phyloP scores from a whole-genome alignment of 192 early-diverging fungal species.

The Linnemannia elongata region DNA sequence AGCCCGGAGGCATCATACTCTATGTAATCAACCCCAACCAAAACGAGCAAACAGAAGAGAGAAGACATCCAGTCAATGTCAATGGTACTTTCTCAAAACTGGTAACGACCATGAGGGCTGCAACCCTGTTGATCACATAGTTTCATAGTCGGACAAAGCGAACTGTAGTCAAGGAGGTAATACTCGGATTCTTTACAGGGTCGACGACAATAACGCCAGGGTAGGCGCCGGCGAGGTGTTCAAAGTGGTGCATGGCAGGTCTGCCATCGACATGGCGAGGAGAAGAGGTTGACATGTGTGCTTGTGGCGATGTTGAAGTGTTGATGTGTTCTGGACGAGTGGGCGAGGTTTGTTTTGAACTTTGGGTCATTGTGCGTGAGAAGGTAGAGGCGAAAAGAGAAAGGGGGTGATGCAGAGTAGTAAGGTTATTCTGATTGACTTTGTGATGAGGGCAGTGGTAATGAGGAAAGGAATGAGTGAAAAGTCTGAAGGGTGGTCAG shows the following conservation, averaged over 20 bases:
- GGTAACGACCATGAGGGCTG: not conserved
- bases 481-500: too few relatives aligned
- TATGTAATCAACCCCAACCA: constrained; percentile 4
- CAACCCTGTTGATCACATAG: not conserved
- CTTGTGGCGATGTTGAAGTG: constrained; percentile 26
- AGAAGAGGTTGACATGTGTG: constrained; percentile 15
- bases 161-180: not conserved
- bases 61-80: not conserved
- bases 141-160: not conserved
- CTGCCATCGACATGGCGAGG: constrained; percentile 25
- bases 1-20: constrained; percentile 50
- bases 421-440: not conserved
- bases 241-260: constrained; percentile 26
- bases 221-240: constrained; percentile 41
- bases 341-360: constrained; percentile 24
- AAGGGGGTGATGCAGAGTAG: not conserved
- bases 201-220: constrained; percentile 51
- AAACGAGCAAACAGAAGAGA: not conserved
- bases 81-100: not conserved
- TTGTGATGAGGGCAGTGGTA: not conserved
- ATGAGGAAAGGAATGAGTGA: too few relatives aligned
- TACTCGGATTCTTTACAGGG: constrained; percentile 29
- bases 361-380: constrained; percentile 26
- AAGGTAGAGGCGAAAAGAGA: not conserved
- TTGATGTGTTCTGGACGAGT: constrained; percentile 8